Conservation (phyloP, 371 early-diverging fungal genomes). For the Basidiobolus meristosporus region DNA sequence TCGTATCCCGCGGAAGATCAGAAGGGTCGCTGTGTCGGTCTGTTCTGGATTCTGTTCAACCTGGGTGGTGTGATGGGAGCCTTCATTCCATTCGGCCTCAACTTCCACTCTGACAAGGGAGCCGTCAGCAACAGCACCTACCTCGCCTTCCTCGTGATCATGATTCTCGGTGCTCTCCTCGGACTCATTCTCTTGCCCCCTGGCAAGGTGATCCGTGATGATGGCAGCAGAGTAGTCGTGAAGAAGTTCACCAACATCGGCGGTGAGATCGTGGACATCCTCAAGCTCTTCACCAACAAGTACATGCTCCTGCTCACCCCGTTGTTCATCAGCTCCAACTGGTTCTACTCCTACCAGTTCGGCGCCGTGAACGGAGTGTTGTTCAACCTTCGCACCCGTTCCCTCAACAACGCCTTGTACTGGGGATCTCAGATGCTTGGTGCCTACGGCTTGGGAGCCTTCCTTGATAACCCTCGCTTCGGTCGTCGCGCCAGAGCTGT, state of each 20-base stretch:
- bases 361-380: no score
- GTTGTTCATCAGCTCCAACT: no score
- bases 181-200: constrained; percentile 33
- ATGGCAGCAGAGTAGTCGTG: constrained; percentile 34
- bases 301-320: no score
- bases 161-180: constrained; percentile 33
- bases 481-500: constrained; percentile 27
- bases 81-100: constrained; percentile 39
- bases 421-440: constrained; percentile 51
- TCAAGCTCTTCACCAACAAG: constrained; percentile 45
- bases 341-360: no score
- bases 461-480: constrained; percentile 25
- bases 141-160: constrained; percentile 40
- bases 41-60: constrained; percentile 73
- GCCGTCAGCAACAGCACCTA: constrained; percentile 21
- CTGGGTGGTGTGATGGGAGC: constrained; percentile 43
- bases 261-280: constrained; percentile 28
- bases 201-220: constrained; percentile 26
- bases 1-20: no score
- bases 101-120: constrained; percentile 20
- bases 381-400: no score
- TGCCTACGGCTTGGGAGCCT: constrained; percentile 21
- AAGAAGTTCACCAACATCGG: constrained; percentile 22
- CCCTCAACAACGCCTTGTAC: no score
- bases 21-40: constrained; percentile 54